These are phyloP conservation scores for Aspergillus sp. DNA, from an alignment of 2,329 filamentous ascomycete genomes.

Conservation along the genomic window DNA sequence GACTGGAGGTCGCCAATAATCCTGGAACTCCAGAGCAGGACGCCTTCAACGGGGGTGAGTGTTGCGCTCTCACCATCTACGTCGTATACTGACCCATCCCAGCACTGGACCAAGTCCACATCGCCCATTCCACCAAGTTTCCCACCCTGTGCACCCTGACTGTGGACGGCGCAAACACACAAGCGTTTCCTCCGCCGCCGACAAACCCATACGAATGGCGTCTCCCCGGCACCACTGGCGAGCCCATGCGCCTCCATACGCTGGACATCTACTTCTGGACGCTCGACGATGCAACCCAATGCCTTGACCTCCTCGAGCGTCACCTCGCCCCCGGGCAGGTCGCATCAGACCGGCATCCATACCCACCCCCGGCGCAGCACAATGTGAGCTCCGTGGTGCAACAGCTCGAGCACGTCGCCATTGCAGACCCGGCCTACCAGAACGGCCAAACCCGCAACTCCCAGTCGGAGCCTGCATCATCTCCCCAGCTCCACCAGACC, in stretches of 20 bases:
- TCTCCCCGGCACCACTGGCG: constrained; percentile 51
- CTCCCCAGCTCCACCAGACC: constrained; percentile 7
- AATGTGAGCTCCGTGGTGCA: constrained; percentile 58
- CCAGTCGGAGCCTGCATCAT: constrained; percentile 22
- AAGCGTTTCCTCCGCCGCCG: constrained; percentile 24
- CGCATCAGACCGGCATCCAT: constrained; percentile 48
- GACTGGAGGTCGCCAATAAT: constrained; percentile 63
- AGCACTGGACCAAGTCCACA: constrained; percentile 52
- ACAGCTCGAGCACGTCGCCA: constrained; percentile 60
- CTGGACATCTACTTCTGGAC: constrained; percentile 66
- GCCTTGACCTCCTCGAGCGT: constrained; percentile 46
- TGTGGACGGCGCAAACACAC: constrained; percentile 43
- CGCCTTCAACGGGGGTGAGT: constrained; percentile 60
- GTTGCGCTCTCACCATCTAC: neutral
- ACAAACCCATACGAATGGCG: constrained; percentile 52
- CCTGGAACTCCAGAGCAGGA: constrained; percentile 63
- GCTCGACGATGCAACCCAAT: constrained; percentile 54
- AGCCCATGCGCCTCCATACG: constrained; percentile 55
- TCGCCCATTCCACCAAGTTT: constrained; percentile 58
- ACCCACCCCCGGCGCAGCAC: constrained; percentile 30
- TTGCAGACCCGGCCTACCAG: constrained; percentile 51
- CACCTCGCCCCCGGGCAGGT: constrained; percentile 41
- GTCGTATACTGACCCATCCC: neutral
- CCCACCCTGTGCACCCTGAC: constrained; percentile 58
- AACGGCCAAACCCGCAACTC: constrained; percentile 44